Percentiles rank a stretch among this genome's conserved stretches.
phyloP scores from a whole-genome alignment of 1,139 yeast species.

The Protomyces inundatus region DNA sequence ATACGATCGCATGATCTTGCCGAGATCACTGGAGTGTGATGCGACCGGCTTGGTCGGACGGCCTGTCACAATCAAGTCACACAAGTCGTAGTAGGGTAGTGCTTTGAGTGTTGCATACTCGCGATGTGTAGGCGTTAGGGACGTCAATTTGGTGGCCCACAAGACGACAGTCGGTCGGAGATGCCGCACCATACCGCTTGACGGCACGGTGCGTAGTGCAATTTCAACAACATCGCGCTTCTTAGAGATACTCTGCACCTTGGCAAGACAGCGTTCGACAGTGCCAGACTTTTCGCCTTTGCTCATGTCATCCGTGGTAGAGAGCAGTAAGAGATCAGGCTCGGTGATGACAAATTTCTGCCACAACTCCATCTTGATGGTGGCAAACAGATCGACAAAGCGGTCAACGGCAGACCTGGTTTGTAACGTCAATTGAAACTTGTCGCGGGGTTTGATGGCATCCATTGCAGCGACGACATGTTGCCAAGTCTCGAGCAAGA shows the following conservation, averaged over 20 bases:
- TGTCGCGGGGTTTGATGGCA: constrained; percentile 53
- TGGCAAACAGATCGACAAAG: constrained; percentile 83
- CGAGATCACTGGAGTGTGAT: constrained; percentile 28
- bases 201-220: constrained; percentile 59
- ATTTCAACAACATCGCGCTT: constrained; percentile 63
- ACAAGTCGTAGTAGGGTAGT: constrained; percentile 70
- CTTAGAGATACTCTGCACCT: constrained; percentile 61
- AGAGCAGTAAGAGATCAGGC: constrained; percentile 69
- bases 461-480: constrained; percentile 69
- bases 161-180: constrained; percentile 61
- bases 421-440: constrained; percentile 62
- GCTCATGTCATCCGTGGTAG: constrained; percentile 38
- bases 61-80: constrained; percentile 60
- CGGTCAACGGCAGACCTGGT: constrained; percentile 78
- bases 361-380: constrained; percentile 53
- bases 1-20: constrained; percentile 42
- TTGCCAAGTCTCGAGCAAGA: constrained; percentile 92
- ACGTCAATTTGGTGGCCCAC: constrained; percentile 56
- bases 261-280: constrained; percentile 60
- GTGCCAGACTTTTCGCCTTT: constrained; percentile 28
- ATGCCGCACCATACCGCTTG: constrained; percentile 49
- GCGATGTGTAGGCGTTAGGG: constrained; percentile 81
- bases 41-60: constrained; percentile 34
- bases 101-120: constrained; percentile 83
- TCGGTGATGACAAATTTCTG: constrained; percentile 59